Evolutionary conservation across 768 basidiomycete genomes (phyloP), one percentile per base, ranked within the genome.

Genomic region (Amanita molliuscula): DNA sequence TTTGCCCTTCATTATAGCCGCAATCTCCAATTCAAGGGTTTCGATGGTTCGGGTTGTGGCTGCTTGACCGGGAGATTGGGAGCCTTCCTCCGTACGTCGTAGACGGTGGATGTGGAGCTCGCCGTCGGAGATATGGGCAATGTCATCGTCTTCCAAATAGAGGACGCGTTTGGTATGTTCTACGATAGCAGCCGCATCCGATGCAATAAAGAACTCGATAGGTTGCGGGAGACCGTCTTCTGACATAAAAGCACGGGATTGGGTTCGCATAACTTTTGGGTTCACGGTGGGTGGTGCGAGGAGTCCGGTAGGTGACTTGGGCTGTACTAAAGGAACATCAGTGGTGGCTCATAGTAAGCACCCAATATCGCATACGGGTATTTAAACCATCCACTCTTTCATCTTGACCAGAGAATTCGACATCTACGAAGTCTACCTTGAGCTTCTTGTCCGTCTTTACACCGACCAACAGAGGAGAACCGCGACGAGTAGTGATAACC

Each of bases 1-100:
- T 68, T 93, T 91, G 63, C 96, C 96, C 78, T 99, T 99, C 96
- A 98, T 98, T 72, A 99, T 98, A 57, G 95, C 96, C n/a, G 95
- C 95, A 41, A 99, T 81, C 69, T 99, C 96, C 56, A 99, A 82
- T 70, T 98, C 96, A 58, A 99, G 82, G 4, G 93, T 96, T 73
- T 98, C 96, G 67, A 99, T 98, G 56, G 81, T 91, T 57, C 96
- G 88, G 29, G 92, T 95, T 21, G 88, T 62, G 28, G 82, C 81
- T 43, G 73, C 65, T 56, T 78, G 78, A 34, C 77, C 72, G 16
- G 82, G 73, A 10, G 78, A 76, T 58, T 77, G 73, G 25, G 71
- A 64, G 49, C 79, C 81, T 37, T 82, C 82, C 55, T 90, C 91
- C 57, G 88, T 82, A 63, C 90, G 83, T 57, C 96, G 90, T 52